Evolutionary conservation across 2,329 filamentous ascomycete species (phyloP).

Genomic region (Talaromyces sp.): DNA sequence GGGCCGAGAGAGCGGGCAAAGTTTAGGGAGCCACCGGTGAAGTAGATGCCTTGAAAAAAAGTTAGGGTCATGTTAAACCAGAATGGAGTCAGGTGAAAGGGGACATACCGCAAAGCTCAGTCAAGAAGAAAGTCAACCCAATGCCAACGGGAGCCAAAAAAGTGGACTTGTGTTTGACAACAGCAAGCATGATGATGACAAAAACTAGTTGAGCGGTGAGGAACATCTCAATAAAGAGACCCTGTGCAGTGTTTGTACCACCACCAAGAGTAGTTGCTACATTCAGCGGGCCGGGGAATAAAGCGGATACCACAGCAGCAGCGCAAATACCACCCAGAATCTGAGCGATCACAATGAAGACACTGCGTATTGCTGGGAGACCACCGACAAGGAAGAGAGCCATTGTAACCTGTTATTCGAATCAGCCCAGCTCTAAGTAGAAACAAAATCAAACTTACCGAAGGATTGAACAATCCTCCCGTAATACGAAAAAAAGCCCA

Average conservation of each 20-base stretch:
- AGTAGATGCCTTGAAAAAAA: slow-evolving; percentile 39
- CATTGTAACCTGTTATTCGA: slow-evolving; percentile 48
- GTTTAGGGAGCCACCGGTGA: slow-evolving; percentile 49
- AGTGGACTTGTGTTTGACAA: slow-evolving; percentile 70
- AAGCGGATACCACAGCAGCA: slow-evolving; percentile 53
- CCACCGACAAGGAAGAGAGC: slow-evolving; percentile 59
- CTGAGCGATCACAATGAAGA: slow-evolving; percentile 55
- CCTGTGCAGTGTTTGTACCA: slow-evolving; percentile 53
- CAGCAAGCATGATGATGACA: slow-evolving; percentile 66
- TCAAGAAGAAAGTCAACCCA: slow-evolving; percentile 66
- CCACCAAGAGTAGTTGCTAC: slow-evolving; percentile 56
- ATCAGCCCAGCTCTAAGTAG: background rate
- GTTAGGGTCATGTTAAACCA: background rate
- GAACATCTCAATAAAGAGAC: slow-evolving; percentile 66
- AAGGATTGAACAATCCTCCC: slow-evolving; percentile 52
- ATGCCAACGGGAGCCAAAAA: slow-evolving; percentile 70
- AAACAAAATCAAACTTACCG: slow-evolving; percentile 27
- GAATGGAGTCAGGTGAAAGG: background rate
- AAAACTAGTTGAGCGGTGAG: slow-evolving; percentile 62
- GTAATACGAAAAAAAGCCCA: slow-evolving; percentile 55
- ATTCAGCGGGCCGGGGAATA: slow-evolving; percentile 57
- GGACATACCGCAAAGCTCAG: slow-evolving; percentile 46
- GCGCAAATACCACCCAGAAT: slow-evolving; percentile 58
- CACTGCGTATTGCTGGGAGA: slow-evolving; percentile 51
- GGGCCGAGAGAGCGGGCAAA: slow-evolving; percentile 49